Conservation (phyloP, 2,329 filamentous ascomycete species). For the Coccinonectria pachysandricola region DNA sequence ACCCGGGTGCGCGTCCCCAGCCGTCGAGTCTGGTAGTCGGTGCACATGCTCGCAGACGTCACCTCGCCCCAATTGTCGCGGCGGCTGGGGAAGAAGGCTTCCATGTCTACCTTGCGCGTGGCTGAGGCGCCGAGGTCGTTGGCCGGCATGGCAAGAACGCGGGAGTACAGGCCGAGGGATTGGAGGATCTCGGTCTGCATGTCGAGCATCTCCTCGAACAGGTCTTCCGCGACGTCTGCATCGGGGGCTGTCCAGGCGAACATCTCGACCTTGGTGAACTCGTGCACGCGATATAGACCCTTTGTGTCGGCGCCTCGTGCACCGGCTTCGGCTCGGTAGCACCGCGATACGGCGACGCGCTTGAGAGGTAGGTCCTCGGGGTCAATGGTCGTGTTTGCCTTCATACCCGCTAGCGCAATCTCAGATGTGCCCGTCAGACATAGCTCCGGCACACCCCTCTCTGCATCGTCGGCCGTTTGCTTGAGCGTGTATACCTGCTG, state of each 20-base stretch:
- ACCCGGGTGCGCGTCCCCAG: constrained; percentile 63
- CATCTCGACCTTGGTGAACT: constrained; percentile 97
- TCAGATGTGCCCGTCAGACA: constrained; percentile 84
- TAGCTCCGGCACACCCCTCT: constrained; percentile 54
- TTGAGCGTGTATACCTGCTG: constrained; percentile 81
- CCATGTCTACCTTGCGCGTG: constrained; percentile 80
- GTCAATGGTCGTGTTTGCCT: constrained; percentile 61
- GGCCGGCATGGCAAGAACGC: constrained; percentile 86
- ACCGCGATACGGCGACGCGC: constrained; percentile 76
- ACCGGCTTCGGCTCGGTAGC: constrained; percentile 91
- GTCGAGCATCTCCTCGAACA: constrained; percentile 78
- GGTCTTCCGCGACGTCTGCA: constrained; percentile 32
- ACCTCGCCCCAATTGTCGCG: constrained; percentile 75
- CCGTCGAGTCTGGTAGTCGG: constrained; percentile 83
- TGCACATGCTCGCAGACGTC: constrained; percentile 81
- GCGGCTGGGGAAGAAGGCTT: constrained; percentile 84
- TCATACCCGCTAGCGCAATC: constrained; percentile 87
- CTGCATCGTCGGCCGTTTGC: constrained; percentile 52
- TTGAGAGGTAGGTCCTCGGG: constrained; percentile 61
- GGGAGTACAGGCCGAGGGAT: constrained; percentile 70
- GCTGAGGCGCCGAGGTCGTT: constrained; percentile 84
- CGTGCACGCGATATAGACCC: constrained; percentile 91
- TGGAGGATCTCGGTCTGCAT: constrained; percentile 78
- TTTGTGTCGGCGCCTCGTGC: constrained; percentile 84
- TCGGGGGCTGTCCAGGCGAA: constrained; percentile 78